Evolutionary conservation across 2,329 filamentous ascomycete genomes (phyloP).

Genomic region (Orbilia javanica): DNA sequence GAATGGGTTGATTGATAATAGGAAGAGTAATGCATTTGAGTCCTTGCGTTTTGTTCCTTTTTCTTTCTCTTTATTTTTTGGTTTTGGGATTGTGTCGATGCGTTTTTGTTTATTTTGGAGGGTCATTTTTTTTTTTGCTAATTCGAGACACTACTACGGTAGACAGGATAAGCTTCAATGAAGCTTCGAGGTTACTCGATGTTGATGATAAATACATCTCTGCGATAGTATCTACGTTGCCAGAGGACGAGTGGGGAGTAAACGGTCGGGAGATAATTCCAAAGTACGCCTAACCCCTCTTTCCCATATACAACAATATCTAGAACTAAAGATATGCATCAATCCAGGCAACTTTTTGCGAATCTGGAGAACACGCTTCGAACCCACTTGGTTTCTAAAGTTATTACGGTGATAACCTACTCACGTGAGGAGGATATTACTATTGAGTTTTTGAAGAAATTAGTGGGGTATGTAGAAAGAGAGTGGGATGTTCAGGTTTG

Average conservation of each 20-base stretch:
- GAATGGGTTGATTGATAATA: slow-evolving; percentile 22
- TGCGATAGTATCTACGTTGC: slow-evolving; percentile 3
- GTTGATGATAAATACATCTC: slow-evolving; percentile 45
- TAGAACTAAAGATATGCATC: neutral
- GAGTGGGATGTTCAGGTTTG: slow-evolving; percentile 54
- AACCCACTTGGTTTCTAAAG: slow-evolving; percentile 41
- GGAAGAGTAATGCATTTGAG: slow-evolving; percentile 10
- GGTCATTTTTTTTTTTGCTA: neutral
- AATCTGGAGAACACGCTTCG: slow-evolving; percentile 56
- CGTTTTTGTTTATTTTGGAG: too few species aligned
- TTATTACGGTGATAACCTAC: slow-evolving; percentile 59
- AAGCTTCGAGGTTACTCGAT: slow-evolving; percentile 19
- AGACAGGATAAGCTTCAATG: slow-evolving; percentile 35
- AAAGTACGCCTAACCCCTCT: slow-evolving; percentile 20
- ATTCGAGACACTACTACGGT: neutral
- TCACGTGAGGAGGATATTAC: slow-evolving; percentile 59
- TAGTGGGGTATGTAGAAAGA: slow-evolving; percentile 55
- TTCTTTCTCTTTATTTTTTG: neutral
- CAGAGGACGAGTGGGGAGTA: slow-evolving; percentile 43
- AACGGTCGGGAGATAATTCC: slow-evolving; percentile 42
- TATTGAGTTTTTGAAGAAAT: slow-evolving; percentile 59
- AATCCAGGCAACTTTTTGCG: slow-evolving; percentile 31
- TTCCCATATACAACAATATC: neutral
- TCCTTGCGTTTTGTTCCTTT: neutral
- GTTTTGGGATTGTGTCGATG: too few species aligned